A percentile compares a stretch with the other conserved stretches of the same genome.
phyloP scores from a whole-genome alignment of 805 yeast species.

The Starmerella bombicola region DNA sequence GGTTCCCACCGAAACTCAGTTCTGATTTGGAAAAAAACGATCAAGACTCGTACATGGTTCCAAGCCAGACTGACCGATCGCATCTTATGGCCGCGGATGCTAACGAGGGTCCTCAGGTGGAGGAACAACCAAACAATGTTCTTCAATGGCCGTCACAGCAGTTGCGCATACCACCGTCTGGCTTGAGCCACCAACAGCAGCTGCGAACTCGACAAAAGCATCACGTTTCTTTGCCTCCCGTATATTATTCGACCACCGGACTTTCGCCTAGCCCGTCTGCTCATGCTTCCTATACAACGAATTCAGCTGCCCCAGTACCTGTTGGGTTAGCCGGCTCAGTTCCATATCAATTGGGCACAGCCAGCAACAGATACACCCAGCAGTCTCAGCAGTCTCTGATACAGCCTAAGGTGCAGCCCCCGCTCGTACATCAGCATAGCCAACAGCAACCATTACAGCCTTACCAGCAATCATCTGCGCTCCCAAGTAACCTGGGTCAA shows the following conservation, averaged over 20 bases:
- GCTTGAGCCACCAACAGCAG: slow-evolving; percentile 10
- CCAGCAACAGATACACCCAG: not conserved
- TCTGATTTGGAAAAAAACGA: too few relatives aligned
- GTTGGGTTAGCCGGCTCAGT: not conserved
- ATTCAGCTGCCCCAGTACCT: not conserved
- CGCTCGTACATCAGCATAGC: not conserved
- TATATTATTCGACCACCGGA: slow-evolving; percentile 9
- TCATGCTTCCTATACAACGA: not conserved
- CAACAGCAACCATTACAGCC: not conserved
- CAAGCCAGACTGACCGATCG: too few relatives aligned
- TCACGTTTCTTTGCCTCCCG: slow-evolving; percentile 16
- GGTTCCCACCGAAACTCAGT: too few relatives aligned
- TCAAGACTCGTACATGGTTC: too few relatives aligned
- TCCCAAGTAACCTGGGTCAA: not conserved
- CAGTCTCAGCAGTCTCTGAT: not conserved
- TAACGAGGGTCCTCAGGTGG: too few relatives aligned
- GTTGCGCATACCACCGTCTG: not conserved
- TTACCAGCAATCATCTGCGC: not conserved
- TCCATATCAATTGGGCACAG: not conserved
- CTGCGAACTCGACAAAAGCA: slow-evolving; percentile 10
- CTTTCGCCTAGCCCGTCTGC: slow-evolving; percentile 2
- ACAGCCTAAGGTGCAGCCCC: not conserved
- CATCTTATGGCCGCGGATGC: too few relatives aligned
- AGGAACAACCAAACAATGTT: not conserved
- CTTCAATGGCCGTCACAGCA: not conserved